Percentiles rank a stretch among this genome's conserved stretches.
phyloP scores from a whole-genome alignment of 371 early-diverging fungal species.

The Batkoa obscura region DNA sequence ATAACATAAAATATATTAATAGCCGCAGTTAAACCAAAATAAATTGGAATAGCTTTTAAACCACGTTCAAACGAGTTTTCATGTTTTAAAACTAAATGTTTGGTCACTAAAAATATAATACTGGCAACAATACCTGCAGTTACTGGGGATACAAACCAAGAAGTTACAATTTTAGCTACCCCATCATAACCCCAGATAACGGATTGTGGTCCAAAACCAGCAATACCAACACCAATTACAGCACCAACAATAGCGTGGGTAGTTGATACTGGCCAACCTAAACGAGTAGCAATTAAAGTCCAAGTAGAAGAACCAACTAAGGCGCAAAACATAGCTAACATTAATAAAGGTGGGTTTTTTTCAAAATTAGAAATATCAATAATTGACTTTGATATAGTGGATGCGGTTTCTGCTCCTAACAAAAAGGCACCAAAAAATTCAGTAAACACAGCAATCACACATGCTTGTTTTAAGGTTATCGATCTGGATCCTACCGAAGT shows the following conservation, averaged over 20 bases:
- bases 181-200: conserved; percentile 54
- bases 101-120: conserved; percentile 40
- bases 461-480: conserved; percentile 49
- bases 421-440: conserved; percentile 70
- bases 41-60: conserved; percentile 55
- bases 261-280: conserved; percentile 41
- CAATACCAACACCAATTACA: conserved; percentile 58
- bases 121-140: conserved; percentile 43
- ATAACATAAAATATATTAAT: conserved; percentile 57
- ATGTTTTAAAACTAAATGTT: conserved; percentile 34
- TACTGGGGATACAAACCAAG: conserved; percentile 61
- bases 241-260: conserved; percentile 62
- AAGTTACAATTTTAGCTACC: conserved; percentile 45
- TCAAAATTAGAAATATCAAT: conserved; percentile 26
- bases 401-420: conserved; percentile 51
- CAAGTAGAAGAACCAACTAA: conserved; percentile 54
- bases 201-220: conserved; percentile 39
- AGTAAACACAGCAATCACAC: conserved; percentile 59
- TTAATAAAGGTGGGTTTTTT: conserved; percentile 43
- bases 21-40: conserved; percentile 46
- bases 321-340: conserved; percentile 69
- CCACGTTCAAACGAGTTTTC: conserved; percentile 51
- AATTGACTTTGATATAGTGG: conserved; percentile 58
- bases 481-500: conserved; percentile 67
- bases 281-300: conserved; percentile 56